Evolutionary conservation across 2,329 filamentous ascomycete genomes (phyloP).

Genomic region (Iodosphaeria phyllophila): DNA sequence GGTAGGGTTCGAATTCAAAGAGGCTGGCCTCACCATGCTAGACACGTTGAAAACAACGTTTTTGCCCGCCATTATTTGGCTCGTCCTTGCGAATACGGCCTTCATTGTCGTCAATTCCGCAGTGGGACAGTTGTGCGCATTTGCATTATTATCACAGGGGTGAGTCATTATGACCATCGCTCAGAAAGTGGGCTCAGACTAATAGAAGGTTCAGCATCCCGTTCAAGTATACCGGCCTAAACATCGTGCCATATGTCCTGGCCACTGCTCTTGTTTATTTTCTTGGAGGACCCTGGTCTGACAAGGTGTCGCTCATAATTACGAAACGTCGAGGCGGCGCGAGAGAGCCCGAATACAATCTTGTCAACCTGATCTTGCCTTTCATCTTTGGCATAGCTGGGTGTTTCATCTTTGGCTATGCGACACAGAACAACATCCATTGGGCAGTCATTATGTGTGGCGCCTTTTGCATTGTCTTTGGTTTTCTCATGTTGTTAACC

Average conservation of each 20-base stretch:
- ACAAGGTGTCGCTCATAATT: conserved; percentile 10
- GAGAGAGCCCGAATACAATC: conserved; percentile 10
- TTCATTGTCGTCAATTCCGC: conserved; percentile 5
- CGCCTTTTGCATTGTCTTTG: conserved; percentile 8
- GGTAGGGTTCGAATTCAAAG: conserved; percentile 10
- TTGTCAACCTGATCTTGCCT: conserved; percentile 9
- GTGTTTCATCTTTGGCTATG: conserved; percentile 8
- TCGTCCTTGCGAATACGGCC: conserved; percentile 6
- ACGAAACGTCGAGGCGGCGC: conserved; percentile 6
- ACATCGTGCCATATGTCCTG: conserved; percentile 5
- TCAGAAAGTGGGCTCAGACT: too few species aligned
- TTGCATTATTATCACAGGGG: conserved; percentile 4
- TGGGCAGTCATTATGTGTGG: conserved; percentile 7
- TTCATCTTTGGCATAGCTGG: conserved; percentile 7
- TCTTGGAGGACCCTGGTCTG: conserved; percentile 15
- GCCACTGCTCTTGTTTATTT: conserved; percentile 7
- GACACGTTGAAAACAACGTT: conserved; percentile 14
- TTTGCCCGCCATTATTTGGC: conserved; percentile 16
- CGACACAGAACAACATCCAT: conserved; percentile 7
- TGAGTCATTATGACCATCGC: neutral
- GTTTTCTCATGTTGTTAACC: conserved; percentile 6
- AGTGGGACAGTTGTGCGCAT: conserved; percentile 3
- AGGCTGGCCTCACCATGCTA: conserved; percentile 8
- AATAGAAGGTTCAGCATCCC: conserved; percentile 1
- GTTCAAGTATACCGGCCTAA: conserved; percentile 5